Evolutionary conservation across 768 basidiomycete genomes (phyloP), one percentile per base, ranked within the genome.

Genomic region (Podaxis sp.): DNA sequence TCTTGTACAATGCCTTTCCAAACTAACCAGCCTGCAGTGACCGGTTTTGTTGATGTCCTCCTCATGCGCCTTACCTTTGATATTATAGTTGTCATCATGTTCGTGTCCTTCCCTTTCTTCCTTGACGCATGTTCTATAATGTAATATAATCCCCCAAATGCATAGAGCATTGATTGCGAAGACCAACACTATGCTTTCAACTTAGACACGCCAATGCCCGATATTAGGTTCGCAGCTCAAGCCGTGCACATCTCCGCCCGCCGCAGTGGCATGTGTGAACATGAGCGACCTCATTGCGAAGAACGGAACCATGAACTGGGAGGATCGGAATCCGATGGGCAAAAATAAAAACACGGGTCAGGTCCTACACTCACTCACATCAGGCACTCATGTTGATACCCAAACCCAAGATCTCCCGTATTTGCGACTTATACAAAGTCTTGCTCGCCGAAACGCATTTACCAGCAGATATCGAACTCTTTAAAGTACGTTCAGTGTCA

Each of bases 21-120:
- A 17, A 27, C 38, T 65, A 22, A 60, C 40, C 17, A 13, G 17
- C 46, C 52, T 46, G 3, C 65, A 83, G 82, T 67, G 82, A 83
- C 68, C 79, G 82, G 25, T 83, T 85, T 64, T 83, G 82, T 72
- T 85, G 67, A 77, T 59, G 52, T 51, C 62, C 58, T 38, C 41
- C 33, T 17, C 15, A 19, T 38, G 25, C 24, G 4, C 4, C 38
- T 11, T 13, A 7, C 37, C 24, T 17, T 38, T 17, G 2, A 15
- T 50, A 15, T 27, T 40, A 17, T 19, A 6, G 22, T 27, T 25
- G n/a, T 47, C 15, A 15, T 19, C n/a, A 53, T 51, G 51, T 40
- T 50, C 36, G 43, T 51, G 33, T 43, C 27, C 19, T 58, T 13
- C 13, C 25, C 46, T 41, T 9, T 38, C 41, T 2, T 24, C 47